Percentiles rank a stretch among this genome's conserved stretches.
Conservation (phyloP, 2,329 filamentous ascomycete species). For the Paraconiothyrium sp. region DNA sequence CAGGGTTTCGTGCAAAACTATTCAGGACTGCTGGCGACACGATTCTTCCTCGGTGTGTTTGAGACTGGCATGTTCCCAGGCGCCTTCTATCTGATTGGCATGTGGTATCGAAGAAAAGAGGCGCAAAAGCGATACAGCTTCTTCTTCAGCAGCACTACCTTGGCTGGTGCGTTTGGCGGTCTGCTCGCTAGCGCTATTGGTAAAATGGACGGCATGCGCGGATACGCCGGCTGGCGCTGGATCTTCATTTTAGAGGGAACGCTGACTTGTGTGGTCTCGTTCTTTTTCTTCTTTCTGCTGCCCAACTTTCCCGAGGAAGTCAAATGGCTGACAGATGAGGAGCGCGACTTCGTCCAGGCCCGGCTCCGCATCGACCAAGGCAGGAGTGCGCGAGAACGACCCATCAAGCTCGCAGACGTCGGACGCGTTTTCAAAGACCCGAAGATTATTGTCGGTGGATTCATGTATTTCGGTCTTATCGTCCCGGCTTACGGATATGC, state of each 20-base stretch:
- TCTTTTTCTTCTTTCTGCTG: slow-evolving; percentile 59
- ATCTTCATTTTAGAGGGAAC: slow-evolving; percentile 77
- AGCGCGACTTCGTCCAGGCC: slow-evolving; percentile 57
- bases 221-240: slow-evolving; percentile 78
- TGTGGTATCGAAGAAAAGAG: slow-evolving; percentile 90
- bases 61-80: slow-evolving; percentile 64
- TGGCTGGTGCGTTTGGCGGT: slow-evolving; percentile 86
- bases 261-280: slow-evolving; percentile 55
- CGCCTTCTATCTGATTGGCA: slow-evolving; percentile 75
- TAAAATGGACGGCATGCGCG: slow-evolving; percentile 78
- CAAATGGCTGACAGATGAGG: slow-evolving; percentile 58
- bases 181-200: slow-evolving; percentile 86
- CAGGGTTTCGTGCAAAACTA: slow-evolving; percentile 85
- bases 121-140: slow-evolving; percentile 92
- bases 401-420: slow-evolving; percentile 55
- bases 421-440: slow-evolving; percentile 59
- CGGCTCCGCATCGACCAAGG: slow-evolving; percentile 60
- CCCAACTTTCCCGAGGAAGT: slow-evolving; percentile 61
- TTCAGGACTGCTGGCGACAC: slow-evolving; percentile 76
- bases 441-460: slow-evolving; percentile 59
- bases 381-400: slow-evolving; percentile 55
- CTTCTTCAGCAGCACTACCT: slow-evolving; percentile 86
- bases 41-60: slow-evolving; percentile 79
- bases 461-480: slow-evolving; percentile 62
- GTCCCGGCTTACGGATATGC: slow-evolving; percentile 54